These are phyloP conservation scores for Chlorella sp. DNA, from an alignment of 139 green algal species.

Conservation along the genomic window DNA sequence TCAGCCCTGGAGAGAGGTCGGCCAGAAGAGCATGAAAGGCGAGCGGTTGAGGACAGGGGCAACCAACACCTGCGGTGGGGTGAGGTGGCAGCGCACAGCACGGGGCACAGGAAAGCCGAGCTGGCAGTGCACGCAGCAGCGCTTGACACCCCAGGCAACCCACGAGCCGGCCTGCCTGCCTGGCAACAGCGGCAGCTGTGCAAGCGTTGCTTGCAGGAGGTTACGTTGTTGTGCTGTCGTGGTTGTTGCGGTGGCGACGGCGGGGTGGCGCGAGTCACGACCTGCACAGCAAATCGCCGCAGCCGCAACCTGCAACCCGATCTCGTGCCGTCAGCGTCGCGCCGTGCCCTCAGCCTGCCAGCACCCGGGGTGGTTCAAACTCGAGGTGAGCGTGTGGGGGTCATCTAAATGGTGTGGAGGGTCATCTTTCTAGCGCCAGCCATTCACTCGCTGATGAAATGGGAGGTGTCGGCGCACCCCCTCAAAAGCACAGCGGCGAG, in stretches of 20 bases:
- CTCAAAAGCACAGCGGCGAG: neutral
- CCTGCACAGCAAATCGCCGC: slow-evolving; percentile 1
- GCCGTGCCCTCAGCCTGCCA: neutral
- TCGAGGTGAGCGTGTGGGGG: neutral
- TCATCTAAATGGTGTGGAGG: neutral
- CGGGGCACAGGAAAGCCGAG: neutral
- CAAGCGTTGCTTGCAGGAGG: neutral
- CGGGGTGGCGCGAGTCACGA: neutral
- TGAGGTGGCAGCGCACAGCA: too few species aligned
- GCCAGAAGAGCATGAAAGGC: too few species aligned
- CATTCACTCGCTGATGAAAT: neutral
- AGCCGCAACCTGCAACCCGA: neutral
- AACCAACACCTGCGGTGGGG: too few species aligned
- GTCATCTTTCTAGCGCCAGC: neutral
- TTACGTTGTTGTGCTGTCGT: neutral
- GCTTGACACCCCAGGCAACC: neutral
- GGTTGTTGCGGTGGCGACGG: neutral
- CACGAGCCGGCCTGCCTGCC: neutral
- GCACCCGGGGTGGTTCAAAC: neutral
- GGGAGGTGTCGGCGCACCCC: neutral
- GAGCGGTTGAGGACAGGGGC: too few species aligned
- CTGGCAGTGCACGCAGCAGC: neutral
- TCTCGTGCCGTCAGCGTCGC: neutral
- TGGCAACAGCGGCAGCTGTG: neutral
- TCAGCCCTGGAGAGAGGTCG: too few species aligned